Evolutionary conservation across 495 filamentous ascomycete genomes (phyloP), one percentile per base, ranked within the genome.

Genomic region (Penicillium bovifimosum): DNA sequence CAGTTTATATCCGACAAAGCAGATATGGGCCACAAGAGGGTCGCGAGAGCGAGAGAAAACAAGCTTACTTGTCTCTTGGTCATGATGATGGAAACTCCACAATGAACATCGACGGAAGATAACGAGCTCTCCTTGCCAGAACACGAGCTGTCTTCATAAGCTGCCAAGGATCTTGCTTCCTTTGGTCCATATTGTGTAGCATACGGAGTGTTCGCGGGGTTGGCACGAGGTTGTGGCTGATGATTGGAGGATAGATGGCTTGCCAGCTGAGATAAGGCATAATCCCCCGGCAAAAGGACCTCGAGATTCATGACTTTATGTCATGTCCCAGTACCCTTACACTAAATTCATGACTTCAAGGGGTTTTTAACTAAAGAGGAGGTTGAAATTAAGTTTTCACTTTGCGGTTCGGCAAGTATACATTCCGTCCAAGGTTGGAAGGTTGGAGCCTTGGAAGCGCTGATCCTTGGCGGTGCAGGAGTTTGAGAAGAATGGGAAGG

Each of bases 401-500:
- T 33, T 33, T 9, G 13, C 13, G 31, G 31, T 2, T 33, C 31
- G 31, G 31, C 3, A 33, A 33, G 5, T 2, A 33, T 5, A 33
- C 31, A 9, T 33, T 33, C 4, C 3, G 31, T 2, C 8, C 13
- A 11, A 33, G n/a, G n/a, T n/a, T n/a, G n/a, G n/a, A n/a, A n/a
- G n/a, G n/a, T n/a, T n/a, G n/a, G n/a, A n/a, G n/a, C n/a, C n/a
- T n/a, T n/a, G n/a, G n/a, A n/a, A n/a, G n/a, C n/a, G n/a, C n/a
- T n/a, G n/a, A n/a, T n/a, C n/a, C n/a, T n/a, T n/a, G 31, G 48
- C 47, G 34, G 63, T 70, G 6, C 65, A 72, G 48, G 62, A 61
- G 55, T 80, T 76, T 54, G 72, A 77, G 62, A 68, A 67, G 56
- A 64, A 68, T 20, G 49, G 50, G 34, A 70, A 69, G 49, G 66